A percentile compares a stretch with the other conserved stretches of the same genome.
These are phyloP conservation scores for Ochromonas danica DNA, from an alignment of 108 stramenopile genomes.

Conservation along the genomic window DNA sequence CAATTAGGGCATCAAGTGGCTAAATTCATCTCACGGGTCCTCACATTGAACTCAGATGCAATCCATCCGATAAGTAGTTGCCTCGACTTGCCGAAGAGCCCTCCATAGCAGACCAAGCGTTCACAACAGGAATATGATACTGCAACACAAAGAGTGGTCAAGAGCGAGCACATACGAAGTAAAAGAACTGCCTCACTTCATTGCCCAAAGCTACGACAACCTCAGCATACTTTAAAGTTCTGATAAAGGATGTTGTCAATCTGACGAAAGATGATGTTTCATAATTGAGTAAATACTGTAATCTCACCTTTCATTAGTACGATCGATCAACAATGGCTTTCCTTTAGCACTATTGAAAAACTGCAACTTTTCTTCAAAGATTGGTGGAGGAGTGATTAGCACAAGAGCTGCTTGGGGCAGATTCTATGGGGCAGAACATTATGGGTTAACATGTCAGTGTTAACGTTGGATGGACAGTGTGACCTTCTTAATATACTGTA, in stretches of 20 bases:
- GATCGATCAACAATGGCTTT: background rate
- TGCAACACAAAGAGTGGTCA: background rate
- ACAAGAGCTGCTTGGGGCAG: background rate
- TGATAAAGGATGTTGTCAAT: background rate
- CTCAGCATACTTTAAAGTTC: background rate
- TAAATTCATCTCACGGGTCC: background rate
- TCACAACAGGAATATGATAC: too few species aligned
- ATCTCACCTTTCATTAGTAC: background rate
- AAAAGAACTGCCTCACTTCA: background rate
- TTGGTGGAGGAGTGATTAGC: background rate
- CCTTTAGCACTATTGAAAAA: background rate
- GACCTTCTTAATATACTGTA: too few species aligned
- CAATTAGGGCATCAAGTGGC: background rate
- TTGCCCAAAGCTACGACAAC: background rate
- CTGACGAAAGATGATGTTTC: background rate
- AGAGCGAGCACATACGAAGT: background rate
- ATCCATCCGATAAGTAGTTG: background rate
- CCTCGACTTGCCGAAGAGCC: background rate
- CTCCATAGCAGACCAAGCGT: slow-evolving; percentile 1
- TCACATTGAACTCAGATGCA: slow-evolving; percentile 6
- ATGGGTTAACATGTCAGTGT: too few species aligned
- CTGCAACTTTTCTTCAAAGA: background rate
- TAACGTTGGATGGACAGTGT: too few species aligned
- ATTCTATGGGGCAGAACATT: too few species aligned
- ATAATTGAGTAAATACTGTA: background rate